Evolutionary conservation across 169 alveolate species (phyloP).

Genomic region (Eimeria mitis): DNA sequence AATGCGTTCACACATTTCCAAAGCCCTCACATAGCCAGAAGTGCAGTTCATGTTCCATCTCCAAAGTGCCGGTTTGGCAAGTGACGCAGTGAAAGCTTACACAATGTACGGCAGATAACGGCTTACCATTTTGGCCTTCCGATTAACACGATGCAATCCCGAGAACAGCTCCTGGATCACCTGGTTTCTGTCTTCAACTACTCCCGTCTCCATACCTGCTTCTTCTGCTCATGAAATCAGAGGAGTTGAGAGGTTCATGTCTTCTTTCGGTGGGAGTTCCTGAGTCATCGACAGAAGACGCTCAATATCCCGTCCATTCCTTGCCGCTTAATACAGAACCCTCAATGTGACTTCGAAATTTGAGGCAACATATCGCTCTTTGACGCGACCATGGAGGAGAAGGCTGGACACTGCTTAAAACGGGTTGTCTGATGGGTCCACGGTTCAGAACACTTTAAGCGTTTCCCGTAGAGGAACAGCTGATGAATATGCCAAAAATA

Average conservation of each 20-base stretch:
- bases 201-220: conserved; percentile 17
- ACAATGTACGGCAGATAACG: background rate
- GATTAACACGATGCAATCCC: conserved; percentile 13
- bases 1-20: background rate
- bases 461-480: background rate
- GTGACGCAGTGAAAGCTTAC: background rate
- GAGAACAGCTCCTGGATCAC: conserved; percentile 35
- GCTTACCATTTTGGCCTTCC: conserved; percentile 68
- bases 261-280: background rate
- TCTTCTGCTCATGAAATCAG: conserved; percentile 32
- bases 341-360: background rate
- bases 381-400: conserved; percentile 4
- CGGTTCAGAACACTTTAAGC: background rate
- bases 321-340: background rate
- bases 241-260: background rate
- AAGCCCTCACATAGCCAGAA: background rate
- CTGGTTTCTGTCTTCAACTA: conserved; percentile 7
- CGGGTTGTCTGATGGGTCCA: background rate
- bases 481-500: background rate
- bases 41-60: background rate
- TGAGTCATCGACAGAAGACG: background rate
- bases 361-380: background rate
- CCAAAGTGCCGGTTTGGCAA: background rate
- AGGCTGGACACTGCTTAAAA: background rate
- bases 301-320: background rate